These are phyloP conservation scores for Calonectria hongkongensis DNA, from an alignment of 2,329 filamentous ascomycete genomes.

Conservation along the genomic window DNA sequence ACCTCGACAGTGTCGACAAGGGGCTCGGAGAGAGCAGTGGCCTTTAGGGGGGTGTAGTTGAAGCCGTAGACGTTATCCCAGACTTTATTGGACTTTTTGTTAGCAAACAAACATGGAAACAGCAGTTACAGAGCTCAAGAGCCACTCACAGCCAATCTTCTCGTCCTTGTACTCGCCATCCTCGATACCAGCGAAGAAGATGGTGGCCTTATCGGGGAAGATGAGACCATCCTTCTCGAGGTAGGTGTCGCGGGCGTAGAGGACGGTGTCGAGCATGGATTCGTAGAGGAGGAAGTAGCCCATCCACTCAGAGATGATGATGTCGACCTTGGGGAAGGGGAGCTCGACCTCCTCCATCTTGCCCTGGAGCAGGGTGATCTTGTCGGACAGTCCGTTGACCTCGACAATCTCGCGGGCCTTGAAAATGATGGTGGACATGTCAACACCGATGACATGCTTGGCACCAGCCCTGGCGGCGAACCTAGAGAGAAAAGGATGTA, in stretches of 20 bases:
- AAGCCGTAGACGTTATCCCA: conserved; percentile 99
- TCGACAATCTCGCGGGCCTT: conserved; percentile 97
- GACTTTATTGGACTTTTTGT: conserved; percentile 72
- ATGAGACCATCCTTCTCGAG: conserved; percentile 91
- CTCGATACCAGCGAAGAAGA: conserved; percentile 97
- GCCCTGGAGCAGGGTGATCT: conserved; percentile 98
- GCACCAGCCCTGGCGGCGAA: conserved; percentile 97
- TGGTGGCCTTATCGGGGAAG: conserved; percentile 99
- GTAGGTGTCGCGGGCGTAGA: conserved; percentile 96
- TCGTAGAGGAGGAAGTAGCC: conserved; percentile 99
- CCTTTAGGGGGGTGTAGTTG: conserved; percentile 95
- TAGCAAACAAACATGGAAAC: conserved; percentile 10
- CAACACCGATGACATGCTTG: conserved; percentile 98
- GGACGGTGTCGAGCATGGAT: conserved; percentile 98
- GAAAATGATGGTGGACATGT: conserved; percentile 99
- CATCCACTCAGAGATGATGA: conserved; percentile 99
- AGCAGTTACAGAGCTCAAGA: not conserved
- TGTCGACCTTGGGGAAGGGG: conserved; percentile 96
- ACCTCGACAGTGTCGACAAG: conserved; percentile 98
- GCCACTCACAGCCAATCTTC: conserved; percentile 94
- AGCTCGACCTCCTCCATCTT: conserved; percentile 99
- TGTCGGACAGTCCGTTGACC: conserved; percentile 92
- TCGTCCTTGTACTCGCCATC: conserved; percentile 99
- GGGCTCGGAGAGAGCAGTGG: conserved; percentile 94
- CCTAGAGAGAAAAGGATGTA: conserved; percentile 70